Evolutionary conservation across 257 asterid species (phyloP).

Genomic region (Striga asiatica): DNA sequence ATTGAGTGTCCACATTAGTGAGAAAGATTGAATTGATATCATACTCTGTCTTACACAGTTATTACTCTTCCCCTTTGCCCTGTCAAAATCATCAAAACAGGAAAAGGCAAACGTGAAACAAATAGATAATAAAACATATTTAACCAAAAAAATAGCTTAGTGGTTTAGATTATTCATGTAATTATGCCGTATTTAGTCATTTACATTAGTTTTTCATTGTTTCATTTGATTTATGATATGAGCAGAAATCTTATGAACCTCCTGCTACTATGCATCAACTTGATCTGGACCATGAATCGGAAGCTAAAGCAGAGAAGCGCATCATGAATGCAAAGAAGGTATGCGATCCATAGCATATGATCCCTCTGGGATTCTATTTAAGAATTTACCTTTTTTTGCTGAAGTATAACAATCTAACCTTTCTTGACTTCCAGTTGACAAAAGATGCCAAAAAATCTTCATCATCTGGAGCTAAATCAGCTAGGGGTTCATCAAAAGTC

Average conservation of each 20-base stretch:
- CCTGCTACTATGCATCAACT: neutral
- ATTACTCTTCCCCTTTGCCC: neutral
- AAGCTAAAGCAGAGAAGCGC: constrained; percentile 6
- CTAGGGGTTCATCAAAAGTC: constrained; percentile 24
- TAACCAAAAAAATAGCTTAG: neutral
- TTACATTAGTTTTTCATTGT: neutral
- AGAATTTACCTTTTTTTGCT: neutral
- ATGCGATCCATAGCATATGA: neutral
- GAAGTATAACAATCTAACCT: neutral
- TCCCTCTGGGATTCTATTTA: neutral
- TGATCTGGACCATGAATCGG: constrained; percentile 1
- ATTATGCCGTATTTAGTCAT: neutral
- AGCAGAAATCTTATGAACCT: neutral
- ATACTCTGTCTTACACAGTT: neutral
- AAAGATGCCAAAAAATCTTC: constrained; percentile 27
- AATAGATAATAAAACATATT: neutral
- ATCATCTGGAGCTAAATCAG: constrained; percentile 20
- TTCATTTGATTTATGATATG: neutral
- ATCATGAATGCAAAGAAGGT: constrained; percentile 12
- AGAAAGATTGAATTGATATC: neutral
- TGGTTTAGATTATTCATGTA: neutral
- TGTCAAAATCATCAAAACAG: neutral
- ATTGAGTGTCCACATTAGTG: neutral
- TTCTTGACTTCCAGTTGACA: constrained; percentile 18
- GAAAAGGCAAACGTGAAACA: neutral